Evolutionary conservation across 1,284 basidiomycete genomes (phyloP), one percentile per base, ranked within the genome.

Genomic region (Ustilago nuda): DNA sequence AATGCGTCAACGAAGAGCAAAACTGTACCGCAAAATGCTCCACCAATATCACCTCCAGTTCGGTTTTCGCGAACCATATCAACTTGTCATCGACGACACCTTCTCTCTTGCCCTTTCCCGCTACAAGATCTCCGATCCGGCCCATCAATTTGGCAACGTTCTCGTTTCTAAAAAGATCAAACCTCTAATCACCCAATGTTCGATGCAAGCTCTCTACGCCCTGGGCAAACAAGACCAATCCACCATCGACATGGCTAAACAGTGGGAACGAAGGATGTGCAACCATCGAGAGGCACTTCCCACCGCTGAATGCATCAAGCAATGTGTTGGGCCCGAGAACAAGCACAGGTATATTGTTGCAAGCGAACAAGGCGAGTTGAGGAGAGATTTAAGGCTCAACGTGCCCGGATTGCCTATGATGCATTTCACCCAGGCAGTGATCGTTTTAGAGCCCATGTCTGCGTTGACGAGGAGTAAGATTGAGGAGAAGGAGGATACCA

Each of bases 231-330:
- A 66, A 48, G 52, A 52, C 3, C 69, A 65, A 33, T 30, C 45
- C 15, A 75, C 64, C 23, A 91, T 94, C 0, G 92, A 96, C 82
- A 89, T 97, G 50, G 95, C 96, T 1, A 98, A 98, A 87, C 89
- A 88, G 0, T 97, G 95, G 82, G 96, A 98, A 87, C 89, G 96
- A 59, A 87, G 96, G 72, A 93, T 93, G 87, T 99, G 96, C 86
- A 98, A 98, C 85, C 96, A 99, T 84, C 89, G 91, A 72, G 92
- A 94, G 82, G 89, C 88, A 1, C 92, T 96, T 45, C 89, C 90
- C 0, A 92, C 92, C 19, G 90, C 92, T 56, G 93, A 93, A n/a
- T 99, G 96, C 85, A 87, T 99, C 41, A 86, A 88, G 13, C 90
- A 90, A 66, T 61, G 53, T 30, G 45, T 67, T 5, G 79, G 80